Evolutionary conservation across 1,284 basidiomycete genomes (phyloP).

Genomic region (Apiotrichum gamsii): DNA sequence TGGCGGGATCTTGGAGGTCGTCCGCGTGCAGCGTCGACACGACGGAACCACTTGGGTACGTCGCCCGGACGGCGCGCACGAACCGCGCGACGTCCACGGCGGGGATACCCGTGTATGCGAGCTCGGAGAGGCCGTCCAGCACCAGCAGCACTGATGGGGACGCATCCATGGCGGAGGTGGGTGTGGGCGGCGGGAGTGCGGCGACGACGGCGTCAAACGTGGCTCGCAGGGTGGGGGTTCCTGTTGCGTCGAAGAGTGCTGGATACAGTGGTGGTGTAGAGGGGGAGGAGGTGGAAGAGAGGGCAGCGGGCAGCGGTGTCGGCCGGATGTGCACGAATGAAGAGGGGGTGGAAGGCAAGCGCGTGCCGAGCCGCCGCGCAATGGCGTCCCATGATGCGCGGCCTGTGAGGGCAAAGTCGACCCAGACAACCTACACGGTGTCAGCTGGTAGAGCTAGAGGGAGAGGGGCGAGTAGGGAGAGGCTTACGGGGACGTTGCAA

Average conservation of each 20-base stretch:
- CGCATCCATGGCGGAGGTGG: background rate
- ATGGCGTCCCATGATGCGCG: slow-evolving; percentile 24
- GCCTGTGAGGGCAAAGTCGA: slow-evolving; percentile 39
- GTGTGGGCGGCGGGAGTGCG: background rate
- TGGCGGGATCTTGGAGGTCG: slow-evolving; percentile 17
- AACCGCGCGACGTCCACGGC: slow-evolving; percentile 26
- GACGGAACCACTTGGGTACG: slow-evolving; percentile 15
- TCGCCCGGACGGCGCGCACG: slow-evolving; percentile 29
- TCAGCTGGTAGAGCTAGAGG: slow-evolving; percentile 1
- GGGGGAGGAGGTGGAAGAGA: background rate
- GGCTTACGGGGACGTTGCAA: slow-evolving; percentile 19
- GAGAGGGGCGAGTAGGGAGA: no score
- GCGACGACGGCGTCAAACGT: slow-evolving; percentile 20
- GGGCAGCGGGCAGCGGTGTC: slow-evolving; percentile 21
- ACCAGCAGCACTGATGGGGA: slow-evolving; percentile 23
- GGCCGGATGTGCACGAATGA: slow-evolving; percentile 26
- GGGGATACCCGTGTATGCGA: slow-evolving; percentile 30
- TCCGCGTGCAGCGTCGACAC: slow-evolving; percentile 38
- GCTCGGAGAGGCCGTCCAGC: slow-evolving; percentile 38
- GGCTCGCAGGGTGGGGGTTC: slow-evolving; percentile 18
- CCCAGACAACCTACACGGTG: slow-evolving; percentile 24
- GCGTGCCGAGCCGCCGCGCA: slow-evolving; percentile 5
- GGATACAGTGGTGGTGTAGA: slow-evolving; percentile 4
- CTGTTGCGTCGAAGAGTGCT: slow-evolving; percentile 25
- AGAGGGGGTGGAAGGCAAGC: slow-evolving; percentile 6